Conservation (phyloP, 2,329 filamentous ascomycete species). For the Sporothrix brasiliensis region DNA sequence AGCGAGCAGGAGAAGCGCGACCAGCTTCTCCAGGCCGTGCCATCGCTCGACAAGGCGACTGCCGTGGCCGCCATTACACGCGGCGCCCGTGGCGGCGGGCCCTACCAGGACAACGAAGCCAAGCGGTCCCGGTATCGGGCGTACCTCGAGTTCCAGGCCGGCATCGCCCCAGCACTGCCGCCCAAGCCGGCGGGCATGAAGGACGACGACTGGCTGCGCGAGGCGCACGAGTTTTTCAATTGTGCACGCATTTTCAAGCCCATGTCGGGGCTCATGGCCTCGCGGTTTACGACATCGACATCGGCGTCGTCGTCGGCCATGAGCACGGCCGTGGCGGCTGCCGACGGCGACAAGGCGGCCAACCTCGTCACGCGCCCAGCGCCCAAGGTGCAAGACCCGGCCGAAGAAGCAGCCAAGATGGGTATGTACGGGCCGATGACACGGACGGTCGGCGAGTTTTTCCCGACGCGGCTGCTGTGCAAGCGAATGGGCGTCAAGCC, state of each 20-base stretch:
- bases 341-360: constrained; percentile 33
- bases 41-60: constrained; percentile 66
- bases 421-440: constrained; percentile 95
- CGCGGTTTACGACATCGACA: constrained; percentile 79
- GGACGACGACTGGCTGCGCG: constrained; percentile 75
- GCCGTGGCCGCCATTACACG: constrained; percentile 70
- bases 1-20: constrained; percentile 65
- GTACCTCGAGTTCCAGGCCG: constrained; percentile 78
- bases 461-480: constrained; percentile 82
- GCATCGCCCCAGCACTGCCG: constrained; percentile 61
- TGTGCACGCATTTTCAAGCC: constrained; percentile 80
- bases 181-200: constrained; percentile 48
- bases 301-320: constrained; percentile 45
- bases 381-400: constrained; percentile 70
- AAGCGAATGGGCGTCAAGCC: constrained; percentile 90
- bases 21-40: constrained; percentile 61
- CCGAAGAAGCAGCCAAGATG: constrained; percentile 81
- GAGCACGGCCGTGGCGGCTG: background rate
- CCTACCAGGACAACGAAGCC: constrained; percentile 78
- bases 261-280: constrained; percentile 89
- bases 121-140: constrained; percentile 80
- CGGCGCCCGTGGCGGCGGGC: constrained; percentile 67
- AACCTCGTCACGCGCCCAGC: constrained; percentile 52
- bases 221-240: constrained; percentile 73
- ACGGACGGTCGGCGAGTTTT: constrained; percentile 69